Base-by-base conservation (phyloP, 1,284 basidiomycete species). In the Rhodofomes roseus region DNA sequence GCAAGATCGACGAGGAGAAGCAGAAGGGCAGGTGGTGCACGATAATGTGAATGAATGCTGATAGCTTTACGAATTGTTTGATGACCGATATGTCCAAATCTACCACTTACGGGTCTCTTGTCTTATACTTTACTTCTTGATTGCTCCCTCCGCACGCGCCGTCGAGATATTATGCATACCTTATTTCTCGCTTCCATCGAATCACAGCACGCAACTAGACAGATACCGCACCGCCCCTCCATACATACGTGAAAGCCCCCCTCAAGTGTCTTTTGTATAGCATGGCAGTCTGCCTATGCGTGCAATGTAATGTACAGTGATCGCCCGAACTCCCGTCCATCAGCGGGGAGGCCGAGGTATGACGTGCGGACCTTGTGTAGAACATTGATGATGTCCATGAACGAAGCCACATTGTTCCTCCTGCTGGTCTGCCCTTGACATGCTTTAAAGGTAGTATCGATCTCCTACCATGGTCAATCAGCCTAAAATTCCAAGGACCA, bases 391-490 rank as follows among this genome's bases (percentile, higher is more conserved):
- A n/a, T n/a, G n/a, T n/a, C n/a, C n/a, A n/a, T n/a, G n/a, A n/a
- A n/a, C n/a, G n/a, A n/a, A n/a, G n/a, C n/a, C n/a, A n/a, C n/a
- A n/a, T n/a, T n/a, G n/a, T n/a, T n/a, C n/a, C n/a, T n/a, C n/a
- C n/a, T n/a, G n/a, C n/a, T n/a, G n/a, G n/a, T n/a, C n/a, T n/a
- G n/a, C n/a, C n/a, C n/a, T n/a, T n/a, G n/a, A n/a, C n/a, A n/a
- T n/a, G n/a, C n/a, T 37, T 16, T 66, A 76, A 55, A 81, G 67
- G 59, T 81, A 81, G 66, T 81, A 81, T 27, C 79, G 77, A 60
- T 81, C 79, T 14, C 81, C 81, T 81, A 55, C 16, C 57, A 78
- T 63, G 65, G 68, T 81, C 80, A 39, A 77, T 71, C 73, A 79
- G 79, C 31, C 75, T 76, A 78, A 56, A 4, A 34, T 34, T 51